Conservation (phyloP, 495 filamentous ascomycete genomes). For the Cercophora samala region DNA sequence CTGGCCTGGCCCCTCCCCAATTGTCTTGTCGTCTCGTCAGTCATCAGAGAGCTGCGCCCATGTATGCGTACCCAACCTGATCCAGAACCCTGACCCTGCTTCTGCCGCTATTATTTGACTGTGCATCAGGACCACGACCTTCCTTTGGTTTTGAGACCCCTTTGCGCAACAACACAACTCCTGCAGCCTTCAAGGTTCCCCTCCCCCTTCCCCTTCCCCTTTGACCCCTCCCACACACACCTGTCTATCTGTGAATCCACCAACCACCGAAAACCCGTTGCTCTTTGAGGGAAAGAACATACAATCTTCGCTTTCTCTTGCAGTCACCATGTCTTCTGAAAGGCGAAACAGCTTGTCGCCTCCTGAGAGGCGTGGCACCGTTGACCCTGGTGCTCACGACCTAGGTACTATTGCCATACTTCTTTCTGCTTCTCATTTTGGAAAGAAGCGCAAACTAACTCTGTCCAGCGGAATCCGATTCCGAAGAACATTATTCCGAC, state of each 20-base stretch:
- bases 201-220: neutral
- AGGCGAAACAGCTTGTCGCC: slow-evolving; percentile 55
- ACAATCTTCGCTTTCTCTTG: neutral
- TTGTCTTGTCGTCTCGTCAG: neutral
- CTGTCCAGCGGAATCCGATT: slow-evolving; percentile 57
- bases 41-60: neutral
- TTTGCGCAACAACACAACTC: neutral
- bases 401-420: slow-evolving; percentile 52
- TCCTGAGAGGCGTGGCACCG: slow-evolving; percentile 60
- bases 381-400: slow-evolving; percentile 81
- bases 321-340: slow-evolving; percentile 23
- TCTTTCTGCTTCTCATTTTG: neutral
- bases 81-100: neutral
- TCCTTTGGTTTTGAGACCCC: neutral
- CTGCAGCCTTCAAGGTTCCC: slow-evolving; percentile 1
- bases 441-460: slow-evolving; percentile 14
- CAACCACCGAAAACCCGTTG: neutral
- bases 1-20: too few species aligned
- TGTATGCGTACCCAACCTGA: neutral
- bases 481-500: slow-evolving; percentile 89
- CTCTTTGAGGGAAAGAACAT: neutral
- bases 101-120: neutral
- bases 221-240: neutral
- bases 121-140: neutral
- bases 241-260: neutral